Evolutionary conservation across 2,329 filamentous ascomycete genomes (phyloP).

Genomic region (Fusarium bulbicola): DNA sequence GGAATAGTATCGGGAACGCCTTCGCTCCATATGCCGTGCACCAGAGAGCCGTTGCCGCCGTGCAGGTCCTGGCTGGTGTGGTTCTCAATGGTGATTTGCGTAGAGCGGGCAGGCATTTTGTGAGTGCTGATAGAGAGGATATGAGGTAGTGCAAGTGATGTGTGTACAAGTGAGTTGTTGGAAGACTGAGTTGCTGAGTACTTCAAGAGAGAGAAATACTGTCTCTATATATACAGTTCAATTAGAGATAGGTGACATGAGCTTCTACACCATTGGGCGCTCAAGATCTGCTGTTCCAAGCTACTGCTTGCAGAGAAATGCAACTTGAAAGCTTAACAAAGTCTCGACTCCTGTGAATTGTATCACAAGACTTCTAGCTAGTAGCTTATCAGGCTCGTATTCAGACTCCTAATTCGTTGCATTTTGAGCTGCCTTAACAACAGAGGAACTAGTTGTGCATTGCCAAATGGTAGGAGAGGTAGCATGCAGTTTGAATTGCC

Average conservation of each 20-base stretch:
- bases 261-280: fast-evolving
- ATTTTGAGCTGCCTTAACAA: background rate
- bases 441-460: background rate
- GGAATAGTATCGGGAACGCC: background rate
- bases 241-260: fast-evolving
- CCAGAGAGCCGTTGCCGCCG: fast-evolving
- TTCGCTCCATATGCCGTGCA: background rate
- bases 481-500: background rate
- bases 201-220: fast-evolving
- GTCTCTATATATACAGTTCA: background rate
- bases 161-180: background rate
- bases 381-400: background rate
- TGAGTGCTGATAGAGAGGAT: background rate
- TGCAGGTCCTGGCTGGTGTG: background rate
- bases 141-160: background rate
- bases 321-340: fast-evolving
- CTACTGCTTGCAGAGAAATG: background rate
- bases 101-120: background rate
- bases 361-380: background rate
- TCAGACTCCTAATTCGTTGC: fast-evolving
- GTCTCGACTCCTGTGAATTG: background rate
- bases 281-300: fast-evolving
- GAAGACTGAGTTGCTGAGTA: no score
- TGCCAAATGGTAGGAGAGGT: fast-evolving
- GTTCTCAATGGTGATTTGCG: background rate